Evolutionary conservation across 768 basidiomycete species (phyloP).

Genomic region (Pholiota conissans): DNA sequence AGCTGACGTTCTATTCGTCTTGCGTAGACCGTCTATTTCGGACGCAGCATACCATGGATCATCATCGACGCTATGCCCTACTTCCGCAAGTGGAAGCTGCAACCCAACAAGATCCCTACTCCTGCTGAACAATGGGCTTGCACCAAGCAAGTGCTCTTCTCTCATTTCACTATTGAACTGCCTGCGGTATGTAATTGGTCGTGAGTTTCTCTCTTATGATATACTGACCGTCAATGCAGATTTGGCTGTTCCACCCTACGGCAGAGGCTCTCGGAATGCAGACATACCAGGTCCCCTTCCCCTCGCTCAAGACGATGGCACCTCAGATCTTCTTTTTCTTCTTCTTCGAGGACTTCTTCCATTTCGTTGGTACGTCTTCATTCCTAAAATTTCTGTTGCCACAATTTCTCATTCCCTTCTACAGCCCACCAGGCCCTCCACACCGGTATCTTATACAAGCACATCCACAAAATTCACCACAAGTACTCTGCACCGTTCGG

Average conservation of each 20-base stretch:
- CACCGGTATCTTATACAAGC: constrained; percentile 79
- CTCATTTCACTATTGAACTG: constrained; percentile 94
- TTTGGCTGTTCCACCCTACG: constrained; percentile 89
- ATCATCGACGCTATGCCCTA: constrained; percentile 94
- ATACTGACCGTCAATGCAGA: constrained; percentile 44
- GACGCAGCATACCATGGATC: constrained; percentile 92
- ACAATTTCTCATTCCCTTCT: not conserved
- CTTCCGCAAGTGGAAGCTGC: constrained; percentile 93
- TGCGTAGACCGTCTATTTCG: constrained; percentile 89
- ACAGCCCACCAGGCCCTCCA: constrained; percentile 89
- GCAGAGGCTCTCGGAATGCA: constrained; percentile 87
- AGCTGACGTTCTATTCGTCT: not conserved
- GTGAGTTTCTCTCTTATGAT: not conserved
- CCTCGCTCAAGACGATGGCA: constrained; percentile 63
- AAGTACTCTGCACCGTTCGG: constrained; percentile 97
- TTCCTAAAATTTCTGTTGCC: not conserved
- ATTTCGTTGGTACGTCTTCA: constrained; percentile 68
- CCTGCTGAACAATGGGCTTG: constrained; percentile 90
- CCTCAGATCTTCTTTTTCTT: constrained; percentile 89
- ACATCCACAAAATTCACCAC: constrained; percentile 98
- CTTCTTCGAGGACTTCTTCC: constrained; percentile 94
- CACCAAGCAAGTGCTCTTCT: constrained; percentile 90
- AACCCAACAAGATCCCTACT: constrained; percentile 82
- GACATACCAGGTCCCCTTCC: constrained; percentile 94
- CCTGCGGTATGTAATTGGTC: constrained; percentile 64